Base-by-base conservation (phyloP, 805 yeast genomes). In the Saturnispora galanensis region DNA sequence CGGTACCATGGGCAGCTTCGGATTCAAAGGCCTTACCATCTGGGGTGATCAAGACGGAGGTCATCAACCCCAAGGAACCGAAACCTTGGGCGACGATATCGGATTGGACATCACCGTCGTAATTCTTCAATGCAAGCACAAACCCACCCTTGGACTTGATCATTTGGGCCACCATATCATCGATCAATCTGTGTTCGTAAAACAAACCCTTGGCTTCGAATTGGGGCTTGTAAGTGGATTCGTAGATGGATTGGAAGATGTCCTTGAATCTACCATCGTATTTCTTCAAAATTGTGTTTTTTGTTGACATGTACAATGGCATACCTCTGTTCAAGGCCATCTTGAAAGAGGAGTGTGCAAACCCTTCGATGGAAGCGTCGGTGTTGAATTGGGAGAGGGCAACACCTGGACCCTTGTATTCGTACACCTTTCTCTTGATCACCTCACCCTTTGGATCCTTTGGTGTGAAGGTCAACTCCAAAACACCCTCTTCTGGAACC, bases 161-260 rank as follows among this genome's bases (percentile, higher is more conserved):
- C 93, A 84, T 84, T 65, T 84, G 93, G 4, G 90, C 90, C 49
- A 84, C 93, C 88, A 84, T 84, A 60, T 84, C 93, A 63, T 84
- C 93, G 50, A 84, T 84, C 58, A 84, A 71, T 64, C 93, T 75
- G 63, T 84, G 93, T 62, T 84, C 89, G 56, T 82, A 84, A 69
- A 77, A 74, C 51, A 84, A 73, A 17, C 81, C 83, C 31, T 68
- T 67, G 11, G 65, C 63, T 56, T 81, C 85, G 54, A 82, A 82
- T 45, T 72, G 63, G 10, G 63, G 13, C 55, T 75, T 71, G 66
- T 83, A 84, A 37, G 69, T 67, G 13, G 68, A 45, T 42, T 79
- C 85, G 55, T 74, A 84, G 42, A 83, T 60, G 48, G 73, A 77
- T 62, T 80, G 79, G 69, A 84, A 84, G 48, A 83, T 81, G 58